phyloP scores from a whole-genome alignment of 495 filamentous ascomycete genomes.

The Cercophora newfieldiana region DNA sequence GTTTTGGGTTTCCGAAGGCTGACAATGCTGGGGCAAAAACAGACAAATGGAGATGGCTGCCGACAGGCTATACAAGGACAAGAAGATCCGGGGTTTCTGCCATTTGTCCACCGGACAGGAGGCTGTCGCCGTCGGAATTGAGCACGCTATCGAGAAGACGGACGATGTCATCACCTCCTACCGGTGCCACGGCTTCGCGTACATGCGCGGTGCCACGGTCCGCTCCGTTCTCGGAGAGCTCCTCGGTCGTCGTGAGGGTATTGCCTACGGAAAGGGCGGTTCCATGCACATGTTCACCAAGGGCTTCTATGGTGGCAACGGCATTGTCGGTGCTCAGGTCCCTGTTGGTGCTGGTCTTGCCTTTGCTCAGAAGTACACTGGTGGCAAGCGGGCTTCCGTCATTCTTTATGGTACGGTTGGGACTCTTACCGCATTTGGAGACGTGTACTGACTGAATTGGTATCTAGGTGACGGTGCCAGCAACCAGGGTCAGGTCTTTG shows the following conservation, averaged over 20 bases:
- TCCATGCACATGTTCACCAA: slow-evolving; percentile 99
- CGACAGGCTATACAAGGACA: slow-evolving; percentile 97
- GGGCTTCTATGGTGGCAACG: slow-evolving; percentile 97
- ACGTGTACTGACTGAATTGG: slow-evolving; percentile 4
- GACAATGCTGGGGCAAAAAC: neutral
- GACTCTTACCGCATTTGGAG: neutral
- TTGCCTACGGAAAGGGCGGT: slow-evolving; percentile 97
- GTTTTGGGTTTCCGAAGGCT: neutral
- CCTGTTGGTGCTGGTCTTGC: slow-evolving; percentile 95
- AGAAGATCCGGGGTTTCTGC: slow-evolving; percentile 99
- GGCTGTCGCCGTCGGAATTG: slow-evolving; percentile 94
- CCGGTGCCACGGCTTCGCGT: slow-evolving; percentile 95
- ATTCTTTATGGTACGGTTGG: slow-evolving; percentile 71
- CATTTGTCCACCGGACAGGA: slow-evolving; percentile 97
- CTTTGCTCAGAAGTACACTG: slow-evolving; percentile 94
- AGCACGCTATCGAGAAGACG: slow-evolving; percentile 85
- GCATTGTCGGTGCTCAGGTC: slow-evolving; percentile 98
- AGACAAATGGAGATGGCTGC: slow-evolving; percentile 99
- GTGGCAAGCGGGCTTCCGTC: slow-evolving; percentile 78
- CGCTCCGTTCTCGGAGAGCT: slow-evolving; percentile 96
- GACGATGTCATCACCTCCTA: slow-evolving; percentile 98
- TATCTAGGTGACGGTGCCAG: slow-evolving; percentile 73
- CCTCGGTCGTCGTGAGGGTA: slow-evolving; percentile 90
- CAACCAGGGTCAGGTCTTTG: slow-evolving; percentile 99
- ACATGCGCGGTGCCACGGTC: slow-evolving; percentile 92